A percentile compares a stretch with the other conserved stretches of the same genome.
Conservation (phyloP, 1,139 yeast genomes). For the Hemisphaericaspora subhashii region DNA sequence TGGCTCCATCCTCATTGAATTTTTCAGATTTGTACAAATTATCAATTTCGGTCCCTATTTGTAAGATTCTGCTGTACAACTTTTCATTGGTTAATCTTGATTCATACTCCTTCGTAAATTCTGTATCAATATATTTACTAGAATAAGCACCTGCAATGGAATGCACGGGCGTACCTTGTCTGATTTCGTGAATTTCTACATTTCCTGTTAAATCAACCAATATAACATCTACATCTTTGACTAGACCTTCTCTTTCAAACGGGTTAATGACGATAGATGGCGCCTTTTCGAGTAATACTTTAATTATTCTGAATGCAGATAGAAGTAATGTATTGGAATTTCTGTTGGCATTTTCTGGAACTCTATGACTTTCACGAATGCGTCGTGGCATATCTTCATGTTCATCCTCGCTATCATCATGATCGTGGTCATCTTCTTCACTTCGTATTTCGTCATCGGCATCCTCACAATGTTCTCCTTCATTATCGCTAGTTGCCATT, state of each 20-base stretch:
- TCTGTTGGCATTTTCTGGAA: conserved; percentile 16
- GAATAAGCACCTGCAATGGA: conserved; percentile 17
- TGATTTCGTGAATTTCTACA: conserved; percentile 10
- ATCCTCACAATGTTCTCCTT: conserved; percentile 10
- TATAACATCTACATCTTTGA: conserved; percentile 48
- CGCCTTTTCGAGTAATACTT: conserved; percentile 38
- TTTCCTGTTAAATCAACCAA: conserved; percentile 16
- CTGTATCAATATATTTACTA: conserved; percentile 33
- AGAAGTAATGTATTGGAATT: conserved; percentile 44
- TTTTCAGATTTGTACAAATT: conserved; percentile 19
- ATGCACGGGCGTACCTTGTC: conserved; percentile 10
- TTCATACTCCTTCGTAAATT: conserved; percentile 33
- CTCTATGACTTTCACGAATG: neutral
- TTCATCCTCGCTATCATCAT: conserved; percentile 14
- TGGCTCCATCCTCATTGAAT: conserved; percentile 12
- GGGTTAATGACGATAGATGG: conserved; percentile 45
- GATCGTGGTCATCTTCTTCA: conserved; percentile 15
- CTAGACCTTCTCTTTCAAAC: conserved; percentile 73
- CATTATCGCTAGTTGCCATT: conserved; percentile 9
- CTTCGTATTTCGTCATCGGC: conserved; percentile 9
- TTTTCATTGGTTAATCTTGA: conserved; percentile 21
- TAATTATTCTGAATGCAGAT: conserved; percentile 44
- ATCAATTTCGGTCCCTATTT: conserved; percentile 22
- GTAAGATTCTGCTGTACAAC: conserved; percentile 20
- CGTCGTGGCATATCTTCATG: conserved; percentile 8